phyloP scores from a whole-genome alignment of 768 basidiomycete species.

The Sporobolomyces phaffii region DNA sequence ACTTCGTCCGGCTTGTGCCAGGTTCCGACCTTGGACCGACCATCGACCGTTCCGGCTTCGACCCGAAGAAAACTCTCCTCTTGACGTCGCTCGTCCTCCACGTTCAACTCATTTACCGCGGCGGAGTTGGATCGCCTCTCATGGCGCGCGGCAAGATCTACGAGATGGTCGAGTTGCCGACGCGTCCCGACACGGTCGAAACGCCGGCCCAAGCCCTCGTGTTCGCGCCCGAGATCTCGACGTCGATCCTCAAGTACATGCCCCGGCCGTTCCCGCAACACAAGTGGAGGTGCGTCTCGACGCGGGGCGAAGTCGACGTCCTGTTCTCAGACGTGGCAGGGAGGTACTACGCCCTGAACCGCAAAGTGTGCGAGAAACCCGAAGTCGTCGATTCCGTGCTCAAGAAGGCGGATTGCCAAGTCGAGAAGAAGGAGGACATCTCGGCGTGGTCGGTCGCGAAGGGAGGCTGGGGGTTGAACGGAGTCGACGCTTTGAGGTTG shows the following conservation, averaged over 20 bases:
- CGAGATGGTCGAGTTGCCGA: constrained; percentile 13
- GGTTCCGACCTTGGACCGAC: background rate
- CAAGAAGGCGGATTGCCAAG: background rate
- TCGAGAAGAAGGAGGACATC: background rate
- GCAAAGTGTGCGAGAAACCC: background rate
- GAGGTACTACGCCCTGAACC: constrained; percentile 15
- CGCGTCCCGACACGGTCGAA: background rate
- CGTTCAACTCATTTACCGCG: constrained; percentile 13
- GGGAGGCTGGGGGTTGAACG: constrained; percentile 4
- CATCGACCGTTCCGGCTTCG: background rate
- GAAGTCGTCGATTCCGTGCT: background rate
- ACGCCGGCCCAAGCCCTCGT: background rate
- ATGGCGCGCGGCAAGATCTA: constrained; percentile 21
- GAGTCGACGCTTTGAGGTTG: constrained; percentile 10
- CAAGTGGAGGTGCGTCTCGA: constrained; percentile 16
- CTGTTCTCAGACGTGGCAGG: constrained; percentile 15
- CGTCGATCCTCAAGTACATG: background rate
- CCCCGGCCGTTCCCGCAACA: constrained; percentile 19
- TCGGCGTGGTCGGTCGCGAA: background rate
- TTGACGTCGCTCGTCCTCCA: constrained; percentile 23
- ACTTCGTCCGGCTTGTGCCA: constrained; percentile 22
- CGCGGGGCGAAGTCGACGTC: background rate
- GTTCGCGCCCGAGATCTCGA: background rate
- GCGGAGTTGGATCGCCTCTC: constrained; percentile 9
- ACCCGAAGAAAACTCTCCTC: background rate